phyloP scores from a whole-genome alignment of 169 alveolate species.

The Plasmodium malariae region DNA sequence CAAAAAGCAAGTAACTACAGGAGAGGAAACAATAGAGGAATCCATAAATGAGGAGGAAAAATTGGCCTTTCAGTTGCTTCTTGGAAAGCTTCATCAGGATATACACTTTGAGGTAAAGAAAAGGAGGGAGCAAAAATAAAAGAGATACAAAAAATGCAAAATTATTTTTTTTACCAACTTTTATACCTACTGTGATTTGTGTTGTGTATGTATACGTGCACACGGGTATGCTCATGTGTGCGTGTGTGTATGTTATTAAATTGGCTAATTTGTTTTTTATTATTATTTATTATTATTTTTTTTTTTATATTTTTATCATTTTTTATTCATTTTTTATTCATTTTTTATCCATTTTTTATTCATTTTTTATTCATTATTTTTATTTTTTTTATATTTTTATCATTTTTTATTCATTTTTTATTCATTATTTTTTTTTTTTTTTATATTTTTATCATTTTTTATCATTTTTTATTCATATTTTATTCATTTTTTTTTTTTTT shows the following conservation, averaged over 20 bases:
- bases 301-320: not conserved
- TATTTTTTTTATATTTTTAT: not conserved
- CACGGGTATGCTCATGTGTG: too few relatives aligned
- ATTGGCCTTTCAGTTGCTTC: conserved; percentile 59
- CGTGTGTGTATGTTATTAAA: not conserved
- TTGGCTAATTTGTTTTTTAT: not conserved
- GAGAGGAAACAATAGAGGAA: conserved; percentile 3
- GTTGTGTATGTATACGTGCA: too few relatives aligned
- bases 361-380: not conserved
- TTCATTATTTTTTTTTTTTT: not conserved
- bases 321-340: conserved; percentile 9
- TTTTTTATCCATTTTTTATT: not conserved
- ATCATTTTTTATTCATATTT: conserved; percentile 39
- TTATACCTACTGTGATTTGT: too few relatives aligned
- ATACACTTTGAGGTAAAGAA: conserved; percentile 68
- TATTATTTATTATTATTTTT: not conserved
- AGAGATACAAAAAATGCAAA: too few relatives aligned
- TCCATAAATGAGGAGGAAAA: conserved; percentile 62
- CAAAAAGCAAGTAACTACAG: not conserved
- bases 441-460: conserved; percentile 25
- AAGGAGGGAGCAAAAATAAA: conserved; percentile 3
- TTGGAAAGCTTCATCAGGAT: conserved; percentile 61
- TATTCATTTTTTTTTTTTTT: not conserved
- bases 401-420: not conserved
- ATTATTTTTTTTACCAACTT: too few relatives aligned